These are phyloP conservation scores for Nitzschia inconspicua DNA, from an alignment of 108 stramenopile genomes.

Conservation along the genomic window DNA sequence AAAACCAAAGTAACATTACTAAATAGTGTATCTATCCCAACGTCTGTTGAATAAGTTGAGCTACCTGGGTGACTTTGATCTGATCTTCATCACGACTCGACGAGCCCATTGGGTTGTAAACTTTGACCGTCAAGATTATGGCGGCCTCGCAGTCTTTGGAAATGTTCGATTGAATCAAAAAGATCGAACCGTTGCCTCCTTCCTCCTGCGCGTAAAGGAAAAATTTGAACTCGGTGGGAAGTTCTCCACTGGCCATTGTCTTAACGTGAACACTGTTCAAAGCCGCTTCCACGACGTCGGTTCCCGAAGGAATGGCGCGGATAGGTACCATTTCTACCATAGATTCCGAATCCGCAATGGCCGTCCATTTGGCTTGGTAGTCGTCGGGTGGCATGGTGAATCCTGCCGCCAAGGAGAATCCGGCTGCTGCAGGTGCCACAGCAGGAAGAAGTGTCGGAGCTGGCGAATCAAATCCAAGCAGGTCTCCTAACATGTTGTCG, in stretches of 20 bases:
- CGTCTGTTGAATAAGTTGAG: constrained; percentile 9
- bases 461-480: constrained; percentile 70
- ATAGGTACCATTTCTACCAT: constrained; percentile 54
- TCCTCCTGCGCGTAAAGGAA: constrained; percentile 80
- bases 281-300: constrained; percentile 61
- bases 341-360: constrained; percentile 65
- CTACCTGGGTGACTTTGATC: constrained; percentile 4
- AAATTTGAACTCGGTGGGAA: constrained; percentile 85
- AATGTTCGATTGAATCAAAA: constrained; percentile 74
- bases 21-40: no score
- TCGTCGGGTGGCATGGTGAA: constrained; percentile 72
- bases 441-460: constrained; percentile 38
- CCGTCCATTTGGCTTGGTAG: constrained; percentile 85
- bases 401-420: constrained; percentile 46
- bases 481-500: constrained; percentile 33
- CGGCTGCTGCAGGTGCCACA: constrained; percentile 30
- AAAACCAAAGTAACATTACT: no score
- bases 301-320: constrained; percentile 34
- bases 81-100: constrained; percentile 9
- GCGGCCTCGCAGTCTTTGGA: constrained; percentile 41
- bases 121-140: constrained; percentile 64
- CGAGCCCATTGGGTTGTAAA: constrained; percentile 2
- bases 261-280: constrained; percentile 44
- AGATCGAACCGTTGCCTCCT: constrained; percentile 34
- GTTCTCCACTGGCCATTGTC: constrained; percentile 93